A percentile compares a stretch with the other conserved stretches of the same genome.
Conservation (phyloP, 352 stramenopile genomes). For the Globisporangium heterothallicum region DNA sequence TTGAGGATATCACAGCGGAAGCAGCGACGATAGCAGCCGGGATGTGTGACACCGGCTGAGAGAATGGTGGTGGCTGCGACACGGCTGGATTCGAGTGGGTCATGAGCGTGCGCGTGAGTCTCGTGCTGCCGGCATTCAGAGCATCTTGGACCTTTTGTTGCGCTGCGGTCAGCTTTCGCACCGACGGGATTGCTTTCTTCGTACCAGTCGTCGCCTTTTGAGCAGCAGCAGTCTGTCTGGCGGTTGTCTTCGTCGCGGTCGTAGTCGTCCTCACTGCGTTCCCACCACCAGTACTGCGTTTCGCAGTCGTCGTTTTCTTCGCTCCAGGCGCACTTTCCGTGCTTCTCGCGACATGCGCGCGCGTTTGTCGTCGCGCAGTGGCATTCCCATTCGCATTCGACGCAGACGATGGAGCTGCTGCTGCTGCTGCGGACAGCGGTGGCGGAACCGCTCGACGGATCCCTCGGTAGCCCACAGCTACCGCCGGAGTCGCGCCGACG, state of each 20-base stretch:
- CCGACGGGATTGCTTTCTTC: not conserved
- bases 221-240: not conserved
- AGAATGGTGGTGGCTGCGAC: not conserved
- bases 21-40: conserved; percentile 7
- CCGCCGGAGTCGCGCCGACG: not conserved
- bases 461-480: not conserved
- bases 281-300: not conserved
- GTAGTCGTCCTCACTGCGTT: too few species aligned
- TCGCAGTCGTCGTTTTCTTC: not conserved
- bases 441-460: not conserved
- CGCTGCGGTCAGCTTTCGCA: not conserved
- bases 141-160: conserved; percentile 5
- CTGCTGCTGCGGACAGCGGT: not conserved
- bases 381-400: too few species aligned
- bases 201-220: not conserved
- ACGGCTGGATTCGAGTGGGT: not conserved
- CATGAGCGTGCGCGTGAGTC: conserved; percentile 4
- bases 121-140: not conserved
- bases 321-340: not conserved
- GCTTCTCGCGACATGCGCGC: not conserved
- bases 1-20: not conserved
- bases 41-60: not conserved
- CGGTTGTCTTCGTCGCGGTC: not conserved
- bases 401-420: not conserved
- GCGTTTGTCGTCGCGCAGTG: not conserved